Percentiles rank a stretch among this genome's conserved stretches.
These are phyloP conservation scores for Letharia columbiana DNA, from an alignment of 495 filamentous ascomycete genomes.

Conservation along the genomic window DNA sequence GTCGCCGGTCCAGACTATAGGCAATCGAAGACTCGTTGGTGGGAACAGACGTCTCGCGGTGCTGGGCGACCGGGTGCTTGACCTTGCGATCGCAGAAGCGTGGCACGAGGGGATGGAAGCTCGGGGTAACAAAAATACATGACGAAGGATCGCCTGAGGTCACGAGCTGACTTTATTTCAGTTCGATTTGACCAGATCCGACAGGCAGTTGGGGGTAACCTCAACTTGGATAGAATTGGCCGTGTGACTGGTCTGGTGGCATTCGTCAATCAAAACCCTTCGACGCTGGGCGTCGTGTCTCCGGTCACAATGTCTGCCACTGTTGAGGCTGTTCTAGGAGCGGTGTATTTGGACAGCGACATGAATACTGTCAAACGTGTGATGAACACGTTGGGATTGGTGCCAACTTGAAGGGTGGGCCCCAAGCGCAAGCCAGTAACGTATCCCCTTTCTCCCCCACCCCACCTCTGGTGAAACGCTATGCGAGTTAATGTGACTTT, in stretches of 20 bases:
- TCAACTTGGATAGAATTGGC: slow-evolving; percentile 1
- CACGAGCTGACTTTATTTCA: not conserved
- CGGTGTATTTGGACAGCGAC: slow-evolving; percentile 10
- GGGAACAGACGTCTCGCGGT: slow-evolving; percentile 20
- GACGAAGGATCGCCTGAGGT: too few species aligned
- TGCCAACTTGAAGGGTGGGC: not conserved
- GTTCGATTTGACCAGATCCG: not conserved
- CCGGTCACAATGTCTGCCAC: slow-evolving; percentile 9
- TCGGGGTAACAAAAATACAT: not conserved
- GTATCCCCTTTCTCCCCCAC: not conserved
- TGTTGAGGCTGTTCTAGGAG: slow-evolving; percentile 15
- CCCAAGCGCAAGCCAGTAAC: not conserved
- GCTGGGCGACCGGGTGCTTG: slow-evolving; percentile 10
- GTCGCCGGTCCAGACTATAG: not conserved
- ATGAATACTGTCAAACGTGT: slow-evolving; percentile 7
- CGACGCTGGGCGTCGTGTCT: too few species aligned
- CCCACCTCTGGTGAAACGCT: not conserved
- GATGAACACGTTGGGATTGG: slow-evolving; percentile 5
- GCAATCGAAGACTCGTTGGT: not conserved
- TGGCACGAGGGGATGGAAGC: slow-evolving; percentile 2
- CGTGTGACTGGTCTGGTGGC: not conserved
- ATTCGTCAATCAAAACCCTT: not conserved
- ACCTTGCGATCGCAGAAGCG: not conserved
- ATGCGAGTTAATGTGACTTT: slow-evolving; percentile 9
- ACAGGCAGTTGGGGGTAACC: not conserved